Evolutionary conservation across 805 yeast species (phyloP).

Genomic region (Candida koratica): DNA sequence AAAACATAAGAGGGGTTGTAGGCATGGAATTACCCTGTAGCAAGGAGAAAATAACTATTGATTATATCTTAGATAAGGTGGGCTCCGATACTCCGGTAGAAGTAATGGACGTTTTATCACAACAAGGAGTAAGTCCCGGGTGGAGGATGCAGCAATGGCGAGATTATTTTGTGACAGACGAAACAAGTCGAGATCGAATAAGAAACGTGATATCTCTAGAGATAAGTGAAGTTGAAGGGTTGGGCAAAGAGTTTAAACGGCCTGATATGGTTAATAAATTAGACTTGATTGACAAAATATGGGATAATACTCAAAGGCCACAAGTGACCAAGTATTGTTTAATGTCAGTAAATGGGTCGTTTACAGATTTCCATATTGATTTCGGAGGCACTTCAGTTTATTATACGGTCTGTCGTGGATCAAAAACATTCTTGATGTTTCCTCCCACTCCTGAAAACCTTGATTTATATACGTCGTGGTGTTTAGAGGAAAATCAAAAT

Average conservation of each 20-base stretch:
- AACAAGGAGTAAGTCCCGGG: constrained; percentile 54
- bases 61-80: constrained; percentile 50
- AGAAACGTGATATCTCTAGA: constrained; percentile 82
- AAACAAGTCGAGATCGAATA: constrained; percentile 54
- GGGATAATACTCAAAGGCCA: constrained; percentile 50
- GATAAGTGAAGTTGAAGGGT: constrained; percentile 50
- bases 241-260: constrained; percentile 49
- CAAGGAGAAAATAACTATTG: constrained; percentile 44
- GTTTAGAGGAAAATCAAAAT: constrained; percentile 59
- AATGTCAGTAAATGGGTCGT: constrained; percentile 78
- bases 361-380: constrained; percentile 88
- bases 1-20: constrained; percentile 47
- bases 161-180: constrained; percentile 54
- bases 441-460: constrained; percentile 73
- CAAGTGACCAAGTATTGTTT: constrained; percentile 73
- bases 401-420: constrained; percentile 75
- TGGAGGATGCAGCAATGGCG: constrained; percentile 77
- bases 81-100: constrained; percentile 66
- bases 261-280: constrained; percentile 62
- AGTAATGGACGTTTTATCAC: constrained; percentile 87
- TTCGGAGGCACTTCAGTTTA: constrained; percentile 92
- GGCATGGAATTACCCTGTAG: constrained; percentile 53
- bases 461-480: constrained; percentile 65
- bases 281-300: constrained; percentile 68
- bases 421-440: constrained; percentile 67